Base-by-base conservation (phyloP, 1,284 basidiomycete genomes). In the Microbotryomycetes sp. region DNA sequence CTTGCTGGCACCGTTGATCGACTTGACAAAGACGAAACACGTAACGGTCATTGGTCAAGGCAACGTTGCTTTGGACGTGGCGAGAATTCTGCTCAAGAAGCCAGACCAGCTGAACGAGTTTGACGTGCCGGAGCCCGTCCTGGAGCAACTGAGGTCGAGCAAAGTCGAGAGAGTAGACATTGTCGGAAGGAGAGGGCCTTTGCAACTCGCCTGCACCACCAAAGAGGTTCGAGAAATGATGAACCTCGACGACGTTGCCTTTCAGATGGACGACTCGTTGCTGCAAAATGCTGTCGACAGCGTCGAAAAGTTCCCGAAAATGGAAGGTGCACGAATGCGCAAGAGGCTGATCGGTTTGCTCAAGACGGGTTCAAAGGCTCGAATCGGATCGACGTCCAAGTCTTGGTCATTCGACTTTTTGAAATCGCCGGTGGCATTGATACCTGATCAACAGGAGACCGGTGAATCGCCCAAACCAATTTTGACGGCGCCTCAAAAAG, bases 191-290 rank as follows among this genome's bases (percentile, higher is more conserved):
- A 81, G 94, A 16, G 94, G 93, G 0, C 91, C 91, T 0, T 81
- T 87, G 3, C 88, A 97, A 74, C 87, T 91, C 0, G 88, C 91
- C 0, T 97, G 94, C 73, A 94, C 92, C 1, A 87, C 89, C 52
- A 97, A 97, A 76, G 96, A 98, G 76, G 80, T 97, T 3, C 80
- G 94, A 27, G 94, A 98, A 77, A 83, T 97, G 81, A 83, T 91
- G 68, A 82, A 82, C 51, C 82, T 97, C 16, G 80, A 85, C 1
- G 82, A 85, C 47, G 83, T 85, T 0, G 80, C 82, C 11, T 84
- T 93, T 80, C 75, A 75, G 5, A 68, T 78, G 3, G 71, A 75
- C 28, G 52, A 61, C 26, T 53, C 50, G 2, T 57, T 76, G 46
- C 70, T 79, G 56, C 68, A 70, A 0, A 59, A 75, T 28, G 78